phyloP scores from a whole-genome alignment of 306 rosid genomes.

The Hippophae tibetana region DNA sequence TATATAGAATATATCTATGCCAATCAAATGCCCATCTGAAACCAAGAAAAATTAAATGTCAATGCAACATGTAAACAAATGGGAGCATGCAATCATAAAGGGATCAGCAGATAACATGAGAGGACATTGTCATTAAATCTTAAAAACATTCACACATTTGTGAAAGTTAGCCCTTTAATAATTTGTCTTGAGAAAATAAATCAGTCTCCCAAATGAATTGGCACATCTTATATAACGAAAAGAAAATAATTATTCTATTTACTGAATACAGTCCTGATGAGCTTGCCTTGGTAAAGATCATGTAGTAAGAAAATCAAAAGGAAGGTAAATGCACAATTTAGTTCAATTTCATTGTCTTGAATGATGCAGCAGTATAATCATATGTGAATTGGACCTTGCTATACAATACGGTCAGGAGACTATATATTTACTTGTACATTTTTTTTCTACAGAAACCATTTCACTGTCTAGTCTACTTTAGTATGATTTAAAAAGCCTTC shows the following conservation, averaged over 20 bases:
- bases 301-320: neutral
- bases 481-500: no score
- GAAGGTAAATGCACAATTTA: neutral
- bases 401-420: neutral
- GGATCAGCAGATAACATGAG: slow-evolving; percentile 18
- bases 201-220: neutral
- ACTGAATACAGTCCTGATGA: neutral
- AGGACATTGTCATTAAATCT: slow-evolving; percentile 1
- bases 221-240: neutral
- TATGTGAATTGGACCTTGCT: neutral
- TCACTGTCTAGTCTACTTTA: no score
- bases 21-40: slow-evolving; percentile 14
- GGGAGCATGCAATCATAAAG: slow-evolving; percentile 14
- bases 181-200: neutral
- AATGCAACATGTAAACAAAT: slow-evolving; percentile 16
- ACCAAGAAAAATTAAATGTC: slow-evolving; percentile 3
- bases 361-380: neutral
- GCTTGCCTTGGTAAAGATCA: no score
- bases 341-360: neutral
- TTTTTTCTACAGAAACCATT: no score
- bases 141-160: neutral
- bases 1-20: no score
- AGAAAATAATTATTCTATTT: neutral
- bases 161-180: neutral
- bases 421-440: neutral